Evolutionary conservation across 352 stramenopile species (phyloP).

Genomic region (Peronospora farinosa): DNA sequence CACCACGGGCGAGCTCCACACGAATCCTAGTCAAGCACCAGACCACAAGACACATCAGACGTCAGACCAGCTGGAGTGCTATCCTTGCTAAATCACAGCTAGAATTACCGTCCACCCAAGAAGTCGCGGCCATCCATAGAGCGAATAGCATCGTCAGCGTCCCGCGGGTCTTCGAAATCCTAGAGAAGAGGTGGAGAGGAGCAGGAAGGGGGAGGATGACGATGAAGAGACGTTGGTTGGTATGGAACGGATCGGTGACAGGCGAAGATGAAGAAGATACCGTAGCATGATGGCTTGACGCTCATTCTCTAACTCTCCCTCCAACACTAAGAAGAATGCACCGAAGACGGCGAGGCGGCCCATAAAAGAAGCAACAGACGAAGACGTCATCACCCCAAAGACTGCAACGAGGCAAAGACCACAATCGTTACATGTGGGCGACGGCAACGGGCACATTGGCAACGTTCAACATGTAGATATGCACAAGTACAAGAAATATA

Average conservation of each 20-base stretch:
- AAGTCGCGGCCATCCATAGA: conserved; percentile 84
- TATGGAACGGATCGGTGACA: conserved; percentile 22
- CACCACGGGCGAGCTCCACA: conserved; percentile 74
- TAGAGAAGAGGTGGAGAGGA: conserved; percentile 56
- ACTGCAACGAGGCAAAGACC: not conserved
- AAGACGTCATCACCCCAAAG: not conserved
- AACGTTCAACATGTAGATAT: conserved; percentile 13
- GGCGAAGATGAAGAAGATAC: conserved; percentile 19
- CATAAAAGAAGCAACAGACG: conserved; percentile 5
- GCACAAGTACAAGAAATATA: conserved; percentile 18
- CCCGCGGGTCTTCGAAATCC: conserved; percentile 86
- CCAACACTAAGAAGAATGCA: conserved; percentile 11
- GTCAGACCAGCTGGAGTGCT: not conserved
- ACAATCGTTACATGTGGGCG: conserved; percentile 6
- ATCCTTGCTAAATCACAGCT: not conserved
- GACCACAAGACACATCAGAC: conserved; percentile 5
- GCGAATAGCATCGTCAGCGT: conserved; percentile 82
- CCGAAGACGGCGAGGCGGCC: not conserved
- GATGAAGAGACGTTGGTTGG: conserved; percentile 48
- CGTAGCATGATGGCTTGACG: conserved; percentile 37
- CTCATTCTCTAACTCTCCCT: conserved; percentile 22
- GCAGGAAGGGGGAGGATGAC: conserved; percentile 42
- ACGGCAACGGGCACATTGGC: conserved; percentile 5
- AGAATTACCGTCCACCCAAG: conserved; percentile 66
- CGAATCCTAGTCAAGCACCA: conserved; percentile 44